Conservation (phyloP, 2,329 filamentous ascomycete genomes). For the Stemphylium vesicarium region DNA sequence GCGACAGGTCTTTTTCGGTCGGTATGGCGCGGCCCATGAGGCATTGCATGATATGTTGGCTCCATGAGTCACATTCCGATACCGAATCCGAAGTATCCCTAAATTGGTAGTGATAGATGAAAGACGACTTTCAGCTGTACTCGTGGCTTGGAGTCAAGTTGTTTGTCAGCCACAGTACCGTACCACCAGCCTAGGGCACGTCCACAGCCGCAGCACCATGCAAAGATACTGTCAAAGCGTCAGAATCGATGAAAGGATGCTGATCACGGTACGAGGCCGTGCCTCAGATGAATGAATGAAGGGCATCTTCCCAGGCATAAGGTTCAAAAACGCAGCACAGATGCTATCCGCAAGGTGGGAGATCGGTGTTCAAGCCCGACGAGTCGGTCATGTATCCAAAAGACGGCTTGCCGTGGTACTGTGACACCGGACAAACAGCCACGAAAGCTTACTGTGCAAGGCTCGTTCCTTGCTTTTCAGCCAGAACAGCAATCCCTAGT, state of each 20-base stretch:
- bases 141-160: constrained; percentile 8
- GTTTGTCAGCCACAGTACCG: background rate
- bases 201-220: constrained; percentile 7
- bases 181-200: background rate
- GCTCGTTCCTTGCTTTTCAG: constrained; percentile 17
- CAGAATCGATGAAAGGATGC: background rate
- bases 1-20: constrained; percentile 3
- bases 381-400: constrained; percentile 14
- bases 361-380: constrained; percentile 13
- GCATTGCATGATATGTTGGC: constrained; percentile 10
- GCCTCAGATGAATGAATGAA: constrained; percentile 10
- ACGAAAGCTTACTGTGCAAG: constrained; percentile 25
- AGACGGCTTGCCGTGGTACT: constrained; percentile 11
- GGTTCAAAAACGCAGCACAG: constrained; percentile 19
- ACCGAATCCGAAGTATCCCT: background rate
- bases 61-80: constrained; percentile 2
- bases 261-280: constrained; percentile 3
- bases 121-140: background rate
- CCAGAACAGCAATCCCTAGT: constrained; percentile 19
- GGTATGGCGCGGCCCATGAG: background rate
- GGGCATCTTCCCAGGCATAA: constrained; percentile 12
- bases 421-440: constrained; percentile 26
- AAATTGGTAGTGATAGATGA: background rate
- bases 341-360: constrained; percentile 17
- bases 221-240: constrained; percentile 5